phyloP scores from a whole-genome alignment of 805 yeast genomes.

The Barnettozyma californica region DNA sequence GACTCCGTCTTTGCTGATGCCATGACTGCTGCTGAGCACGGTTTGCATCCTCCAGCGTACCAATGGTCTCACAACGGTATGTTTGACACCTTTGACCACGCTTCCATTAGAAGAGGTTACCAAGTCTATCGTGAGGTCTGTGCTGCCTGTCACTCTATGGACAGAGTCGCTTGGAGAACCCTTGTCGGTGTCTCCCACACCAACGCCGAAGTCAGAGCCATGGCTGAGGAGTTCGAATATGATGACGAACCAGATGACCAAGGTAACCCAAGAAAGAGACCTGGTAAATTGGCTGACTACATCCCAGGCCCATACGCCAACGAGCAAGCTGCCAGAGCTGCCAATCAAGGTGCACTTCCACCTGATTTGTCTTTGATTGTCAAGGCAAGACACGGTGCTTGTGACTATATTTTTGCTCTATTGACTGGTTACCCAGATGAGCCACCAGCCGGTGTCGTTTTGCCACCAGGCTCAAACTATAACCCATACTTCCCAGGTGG shows the following conservation, averaged over 20 bases:
- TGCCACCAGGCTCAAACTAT: constrained; percentile 94
- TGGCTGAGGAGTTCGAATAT: constrained; percentile 96
- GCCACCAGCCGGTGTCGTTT: constrained; percentile 92
- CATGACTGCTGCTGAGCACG: constrained; percentile 98
- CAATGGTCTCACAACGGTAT: constrained; percentile 94
- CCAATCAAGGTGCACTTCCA: constrained; percentile 98
- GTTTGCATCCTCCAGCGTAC: constrained; percentile 90
- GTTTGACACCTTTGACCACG: constrained; percentile 88
- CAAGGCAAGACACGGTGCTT: constrained; percentile 98
- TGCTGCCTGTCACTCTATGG: constrained; percentile 97
- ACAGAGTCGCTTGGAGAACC: constrained; percentile 97
- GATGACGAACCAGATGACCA: constrained; percentile 98
- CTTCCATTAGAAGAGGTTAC: constrained; percentile 96
- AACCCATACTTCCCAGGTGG: constrained; percentile 99
- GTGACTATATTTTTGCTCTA: constrained; percentile 90
- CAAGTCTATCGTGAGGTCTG: constrained; percentile 98
- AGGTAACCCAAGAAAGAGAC: constrained; percentile 96
- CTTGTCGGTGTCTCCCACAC: constrained; percentile 96
- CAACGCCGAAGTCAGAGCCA: constrained; percentile 79
- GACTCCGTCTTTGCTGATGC: constrained; percentile 87
- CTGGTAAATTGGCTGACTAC: constrained; percentile 95
- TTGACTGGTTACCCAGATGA: constrained; percentile 99
- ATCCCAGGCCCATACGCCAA: constrained; percentile 94
- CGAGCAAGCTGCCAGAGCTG: constrained; percentile 99
- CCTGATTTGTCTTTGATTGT: constrained; percentile 96